Base-by-base conservation (phyloP, 129 eudicot species). In the Tagetes patula region DNA sequence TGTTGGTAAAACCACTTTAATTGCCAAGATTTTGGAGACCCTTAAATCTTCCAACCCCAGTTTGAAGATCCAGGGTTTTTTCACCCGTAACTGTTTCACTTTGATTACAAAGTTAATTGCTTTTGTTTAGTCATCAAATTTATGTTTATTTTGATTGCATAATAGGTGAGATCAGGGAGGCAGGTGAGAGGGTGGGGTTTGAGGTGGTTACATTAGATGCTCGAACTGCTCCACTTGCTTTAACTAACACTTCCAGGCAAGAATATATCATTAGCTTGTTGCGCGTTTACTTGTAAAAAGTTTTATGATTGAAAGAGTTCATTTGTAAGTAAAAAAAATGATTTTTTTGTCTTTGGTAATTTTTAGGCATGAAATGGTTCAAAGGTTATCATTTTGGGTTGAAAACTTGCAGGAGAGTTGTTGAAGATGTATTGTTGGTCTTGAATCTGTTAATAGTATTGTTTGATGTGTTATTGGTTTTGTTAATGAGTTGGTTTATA, bases 171-270 rank as follows among this genome's bases (percentile, higher is more conserved):
- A 75, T 89, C 34, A 87, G 97, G 79, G 84, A 82, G 81, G 96
- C 87, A 69, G 55, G 70, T 12, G 94, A 87, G 77, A 87, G 97
- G 72, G 88, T 89, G 58, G 96, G 98, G 45, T 92, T 92, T 82
- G 98, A 92, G 77, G 98, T 89, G 65, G 86, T 92, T 60, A 92
- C 98, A 8, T 72, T 89, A 48, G 91, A 82, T 65, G 95, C 85
- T 37, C 89, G 86, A 33, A 85, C 71, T 32, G 88, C 76, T 41
- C 85, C 81, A 20, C 96, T 89, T 58, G 91, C 98, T 82, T 89
- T 95, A 30, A 77, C 79, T 31, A 67, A 74, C 38, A 54, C 31
- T 69, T 76, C 84, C 1, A 84, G 87, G 96, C 86, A 74, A 40
- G 54, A 13, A 8, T 45, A 30, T 61, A 33, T 27, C 37, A 32